Percentiles rank a stretch among this genome's conserved stretches.
Evolutionary conservation across 768 basidiomycete genomes (phyloP).

Genomic region (Hysterangium stoloniferum): DNA sequence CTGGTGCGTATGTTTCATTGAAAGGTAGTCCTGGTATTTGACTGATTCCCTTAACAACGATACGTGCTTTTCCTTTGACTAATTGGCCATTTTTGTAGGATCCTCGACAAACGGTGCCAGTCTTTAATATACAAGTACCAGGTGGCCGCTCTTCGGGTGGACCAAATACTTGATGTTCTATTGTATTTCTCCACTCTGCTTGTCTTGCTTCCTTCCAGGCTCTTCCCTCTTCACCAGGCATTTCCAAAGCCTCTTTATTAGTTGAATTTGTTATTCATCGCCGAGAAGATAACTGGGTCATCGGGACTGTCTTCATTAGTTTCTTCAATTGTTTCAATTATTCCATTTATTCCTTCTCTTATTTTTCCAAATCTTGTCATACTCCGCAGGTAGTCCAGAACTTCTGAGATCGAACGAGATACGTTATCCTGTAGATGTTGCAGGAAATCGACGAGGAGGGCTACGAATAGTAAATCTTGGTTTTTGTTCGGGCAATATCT

Average conservation of each 20-base stretch:
- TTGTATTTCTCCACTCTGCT: not conserved
- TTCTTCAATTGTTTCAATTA: not conserved
- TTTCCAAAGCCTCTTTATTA: not conserved
- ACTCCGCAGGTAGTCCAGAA: too few relatives aligned
- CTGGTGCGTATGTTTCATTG: not conserved
- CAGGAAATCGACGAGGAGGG: not conserved
- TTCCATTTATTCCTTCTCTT: not conserved
- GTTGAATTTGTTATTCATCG: not conserved
- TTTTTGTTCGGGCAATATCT: too few relatives aligned
- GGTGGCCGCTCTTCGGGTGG: not conserved
- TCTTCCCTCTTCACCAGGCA: not conserved
- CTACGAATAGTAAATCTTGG: too few relatives aligned
- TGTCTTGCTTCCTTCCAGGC: too few relatives aligned
- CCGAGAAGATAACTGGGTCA: not conserved
- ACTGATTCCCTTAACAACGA: slow-evolving; percentile 2
- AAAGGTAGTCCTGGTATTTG: not conserved
- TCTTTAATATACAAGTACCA: too few relatives aligned
- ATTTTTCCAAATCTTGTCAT: not conserved
- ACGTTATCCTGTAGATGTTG: not conserved
- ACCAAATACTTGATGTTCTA: not conserved
- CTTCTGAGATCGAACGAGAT: too few relatives aligned
- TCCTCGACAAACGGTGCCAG: not conserved
- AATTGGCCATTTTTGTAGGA: not conserved
- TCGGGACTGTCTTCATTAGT: not conserved
- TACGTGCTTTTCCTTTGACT: not conserved